phyloP scores from a whole-genome alignment of 805 yeast genomes.

The Scheffersomyces stipitis region DNA sequence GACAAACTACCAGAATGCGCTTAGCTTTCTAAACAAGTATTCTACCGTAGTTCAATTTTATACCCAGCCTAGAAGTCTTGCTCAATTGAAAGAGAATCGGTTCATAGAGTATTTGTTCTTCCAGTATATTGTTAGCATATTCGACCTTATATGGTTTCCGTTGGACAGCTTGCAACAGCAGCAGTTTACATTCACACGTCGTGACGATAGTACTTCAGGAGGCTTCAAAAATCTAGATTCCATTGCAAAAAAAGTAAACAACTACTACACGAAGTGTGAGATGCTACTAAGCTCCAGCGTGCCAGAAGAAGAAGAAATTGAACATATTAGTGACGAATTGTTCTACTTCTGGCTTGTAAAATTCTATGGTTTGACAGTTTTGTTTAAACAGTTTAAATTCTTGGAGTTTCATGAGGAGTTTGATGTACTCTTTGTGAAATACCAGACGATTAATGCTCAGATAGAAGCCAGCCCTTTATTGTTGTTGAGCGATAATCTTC shows the following conservation, averaged over 20 bases:
- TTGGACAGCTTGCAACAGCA: slow-evolving; percentile 2
- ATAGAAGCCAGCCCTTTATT: slow-evolving; percentile 1
- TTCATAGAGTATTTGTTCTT: slow-evolving; percentile 29
- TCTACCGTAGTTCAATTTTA: slow-evolving; percentile 19
- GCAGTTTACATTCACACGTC: background rate
- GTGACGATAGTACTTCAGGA: slow-evolving; percentile 1
- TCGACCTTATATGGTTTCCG: slow-evolving; percentile 23
- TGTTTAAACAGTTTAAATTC: slow-evolving; percentile 26
- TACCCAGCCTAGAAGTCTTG: slow-evolving; percentile 21
- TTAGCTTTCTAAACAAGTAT: slow-evolving; percentile 16
- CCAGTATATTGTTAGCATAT: slow-evolving; percentile 21
- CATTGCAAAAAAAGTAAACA: slow-evolving; percentile 21
- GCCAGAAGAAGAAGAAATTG: slow-evolving; percentile 4
- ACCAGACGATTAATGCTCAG: slow-evolving; percentile 2
- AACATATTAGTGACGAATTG: slow-evolving; percentile 15
- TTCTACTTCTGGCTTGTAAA: slow-evolving; percentile 19
- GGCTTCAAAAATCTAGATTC: slow-evolving; percentile 9
- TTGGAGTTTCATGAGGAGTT: slow-evolving; percentile 25
- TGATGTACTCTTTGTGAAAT: slow-evolving; percentile 7
- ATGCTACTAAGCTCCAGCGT: slow-evolving; percentile 8
- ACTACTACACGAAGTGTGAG: slow-evolving; percentile 22
- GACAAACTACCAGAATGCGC: slow-evolving; percentile 18
- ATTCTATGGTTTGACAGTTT: slow-evolving; percentile 20
- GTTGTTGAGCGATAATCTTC: slow-evolving; percentile 1
- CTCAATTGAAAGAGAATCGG: slow-evolving; percentile 20